phyloP scores from a whole-genome alignment of 2,329 filamentous ascomycete species.

The Ophiosphaerella narmari region DNA sequence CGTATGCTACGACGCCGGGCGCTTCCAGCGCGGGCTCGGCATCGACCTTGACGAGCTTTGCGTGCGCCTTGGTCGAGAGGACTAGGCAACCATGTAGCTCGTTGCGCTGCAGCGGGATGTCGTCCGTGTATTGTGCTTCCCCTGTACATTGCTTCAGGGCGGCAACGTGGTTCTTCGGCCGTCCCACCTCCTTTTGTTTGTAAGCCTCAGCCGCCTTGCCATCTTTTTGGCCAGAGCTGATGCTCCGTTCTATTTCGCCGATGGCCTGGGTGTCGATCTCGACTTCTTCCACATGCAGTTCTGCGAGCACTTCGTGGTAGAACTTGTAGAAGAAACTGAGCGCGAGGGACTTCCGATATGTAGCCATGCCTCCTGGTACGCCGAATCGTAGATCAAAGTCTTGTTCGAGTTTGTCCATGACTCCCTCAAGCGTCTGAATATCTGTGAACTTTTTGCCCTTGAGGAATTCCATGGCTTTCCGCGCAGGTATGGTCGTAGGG shows the following conservation, averaged over 20 bases:
- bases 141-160: slow-evolving; percentile 93
- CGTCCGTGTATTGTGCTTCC: slow-evolving; percentile 94
- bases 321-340: slow-evolving; percentile 97
- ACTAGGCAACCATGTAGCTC: slow-evolving; percentile 89
- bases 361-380: slow-evolving; percentile 96
- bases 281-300: slow-evolving; percentile 58
- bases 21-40: slow-evolving; percentile 76
- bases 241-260: slow-evolving; percentile 80
- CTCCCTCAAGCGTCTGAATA: slow-evolving; percentile 81
- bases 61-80: slow-evolving; percentile 84
- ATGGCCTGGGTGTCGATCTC: slow-evolving; percentile 74
- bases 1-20: slow-evolving; percentile 81
- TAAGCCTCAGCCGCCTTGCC: slow-evolving; percentile 76
- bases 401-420: slow-evolving; percentile 84
- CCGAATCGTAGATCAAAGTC: slow-evolving; percentile 90
- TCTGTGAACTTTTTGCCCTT: slow-evolving; percentile 79
- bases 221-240: slow-evolving; percentile 82
- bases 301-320: slow-evolving; percentile 82
- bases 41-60: slow-evolving; percentile 80
- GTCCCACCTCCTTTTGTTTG: slow-evolving; percentile 79
- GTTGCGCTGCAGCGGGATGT: slow-evolving; percentile 84
- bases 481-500: slow-evolving; percentile 84
- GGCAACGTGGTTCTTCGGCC: slow-evolving; percentile 83
- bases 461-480: slow-evolving; percentile 74
- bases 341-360: slow-evolving; percentile 87